Evolutionary conservation across 257 asterid genomes (phyloP), one percentile per base, ranked within the genome.

Genomic region (Cruciata laevipes): DNA sequence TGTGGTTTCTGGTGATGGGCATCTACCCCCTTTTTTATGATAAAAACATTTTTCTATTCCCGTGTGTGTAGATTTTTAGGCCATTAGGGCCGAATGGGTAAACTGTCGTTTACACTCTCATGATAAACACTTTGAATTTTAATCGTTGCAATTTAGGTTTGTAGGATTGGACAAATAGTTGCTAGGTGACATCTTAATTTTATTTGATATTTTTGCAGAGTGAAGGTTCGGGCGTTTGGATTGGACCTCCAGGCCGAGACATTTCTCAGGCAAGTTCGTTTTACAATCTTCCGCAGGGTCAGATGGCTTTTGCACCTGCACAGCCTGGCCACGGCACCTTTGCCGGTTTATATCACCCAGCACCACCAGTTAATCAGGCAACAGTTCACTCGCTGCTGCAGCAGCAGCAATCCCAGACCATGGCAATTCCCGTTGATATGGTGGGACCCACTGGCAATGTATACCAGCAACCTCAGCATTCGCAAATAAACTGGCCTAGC

Each of bases 391-490:
- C 91, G 24, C 84, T 91, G 52, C 58, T 85, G 81, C 98, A 91
- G 63, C 98, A 89, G 51, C 51, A 91, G 63, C 98, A 89, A 74
- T 74, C 95, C 60, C 98, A 89, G 72, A 80, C 95, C 72, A 80
- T 89, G 61, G 78, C 89, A 25, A 88, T 80, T 66, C 82, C 95
- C 33, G 84, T 70, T 32, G 97, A 92, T 69, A 84, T 92, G 92
- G 97, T 72, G 44, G 96, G 92, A 65, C 90, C 89, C 0, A 70
- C 87, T 1, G 82, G 77, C 66, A 82, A 53, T 66, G 81, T 83
- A 66, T 89, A 89, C 85, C 98, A 92, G 80, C 98, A 86, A 79
- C 90, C 84, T 24, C 98, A 91, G 80, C 98, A 85, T 47, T 69
- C 91, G n/a, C 94, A 91, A 51, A 79, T 83, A 35, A 92, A 86